phyloP scores from a whole-genome alignment of 164 flowering plant genomes.

The Vitis cinerea region DNA sequence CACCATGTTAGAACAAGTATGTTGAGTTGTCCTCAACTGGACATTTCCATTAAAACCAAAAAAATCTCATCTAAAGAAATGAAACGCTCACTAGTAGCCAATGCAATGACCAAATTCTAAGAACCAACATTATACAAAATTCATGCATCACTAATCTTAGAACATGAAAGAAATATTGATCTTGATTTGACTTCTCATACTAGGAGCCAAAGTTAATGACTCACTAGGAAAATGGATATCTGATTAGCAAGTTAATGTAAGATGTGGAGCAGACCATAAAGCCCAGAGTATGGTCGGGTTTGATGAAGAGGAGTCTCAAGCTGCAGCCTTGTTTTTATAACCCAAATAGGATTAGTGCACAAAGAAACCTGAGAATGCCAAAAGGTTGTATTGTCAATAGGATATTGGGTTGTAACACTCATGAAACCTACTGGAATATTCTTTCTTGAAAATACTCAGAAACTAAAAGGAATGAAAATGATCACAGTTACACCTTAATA shows the following conservation, averaged over 20 bases:
- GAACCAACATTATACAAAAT: neutral
- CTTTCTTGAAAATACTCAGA: neutral
- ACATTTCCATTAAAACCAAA: too few species aligned
- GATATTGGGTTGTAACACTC: neutral
- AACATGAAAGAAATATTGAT: neutral
- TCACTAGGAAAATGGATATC: constrained; percentile 8
- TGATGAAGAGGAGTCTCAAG: constrained; percentile 90
- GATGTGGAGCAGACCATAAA: constrained; percentile 67
- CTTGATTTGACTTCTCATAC: neutral
- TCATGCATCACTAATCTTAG: neutral
- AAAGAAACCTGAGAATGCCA: constrained; percentile 65
- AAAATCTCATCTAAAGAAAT: too few species aligned
- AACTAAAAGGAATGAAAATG: neutral
- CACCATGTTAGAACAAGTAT: too few species aligned
- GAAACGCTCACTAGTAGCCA: neutral
- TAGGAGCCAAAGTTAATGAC: constrained; percentile 14
- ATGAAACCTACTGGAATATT: neutral
- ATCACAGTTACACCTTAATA: neutral
- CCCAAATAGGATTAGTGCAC: constrained; percentile 96
- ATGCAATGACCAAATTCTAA: neutral
- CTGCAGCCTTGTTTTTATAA: constrained; percentile 94
- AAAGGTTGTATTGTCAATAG: constrained; percentile 4
- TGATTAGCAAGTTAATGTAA: constrained; percentile 24
- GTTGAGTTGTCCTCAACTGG: too few species aligned
- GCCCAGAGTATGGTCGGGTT: constrained; percentile 70